Evolutionary conservation across 768 basidiomycete species (phyloP).

Genomic region (Tylopilus vinaceipallidus): DNA sequence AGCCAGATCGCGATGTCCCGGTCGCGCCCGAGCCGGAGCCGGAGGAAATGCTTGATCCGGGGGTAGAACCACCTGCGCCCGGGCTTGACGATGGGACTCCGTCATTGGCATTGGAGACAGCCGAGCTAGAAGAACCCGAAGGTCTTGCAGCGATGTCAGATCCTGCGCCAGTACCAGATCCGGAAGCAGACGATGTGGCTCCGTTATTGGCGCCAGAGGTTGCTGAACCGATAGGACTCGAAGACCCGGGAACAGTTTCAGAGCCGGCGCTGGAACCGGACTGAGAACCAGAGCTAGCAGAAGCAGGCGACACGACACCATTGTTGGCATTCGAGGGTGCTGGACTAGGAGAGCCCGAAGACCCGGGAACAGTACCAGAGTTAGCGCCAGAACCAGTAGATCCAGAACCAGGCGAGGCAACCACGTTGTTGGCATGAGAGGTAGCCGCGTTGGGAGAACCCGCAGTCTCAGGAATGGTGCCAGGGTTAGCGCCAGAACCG

Average conservation of each 20-base stretch:
- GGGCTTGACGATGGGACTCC: not conserved
- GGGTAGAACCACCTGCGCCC: not conserved
- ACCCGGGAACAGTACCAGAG: too few species aligned
- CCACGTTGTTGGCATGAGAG: too few species aligned
- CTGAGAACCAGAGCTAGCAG: not conserved
- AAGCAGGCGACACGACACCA: not conserved
- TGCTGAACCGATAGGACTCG: not conserved
- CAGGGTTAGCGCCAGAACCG: not conserved
- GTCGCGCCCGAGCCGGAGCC: not conserved
- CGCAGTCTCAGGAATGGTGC: not conserved
- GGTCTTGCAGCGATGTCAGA: not conserved
- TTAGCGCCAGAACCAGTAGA: not conserved
- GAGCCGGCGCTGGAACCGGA: not conserved
- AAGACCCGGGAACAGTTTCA: not conserved
- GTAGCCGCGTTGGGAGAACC: too few species aligned
- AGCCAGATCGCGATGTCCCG: not conserved
- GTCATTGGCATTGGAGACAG: not conserved
- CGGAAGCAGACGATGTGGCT: slow-evolving; percentile 1
- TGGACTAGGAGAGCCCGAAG: too few species aligned
- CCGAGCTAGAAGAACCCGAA: slow-evolving; percentile 1
- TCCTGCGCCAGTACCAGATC: not conserved
- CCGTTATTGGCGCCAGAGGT: not conserved
- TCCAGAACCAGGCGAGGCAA: not conserved
- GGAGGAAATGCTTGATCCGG: not conserved
- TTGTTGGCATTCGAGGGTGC: too few species aligned